Conservation (phyloP, 768 basidiomycete genomes). For the Coprinellus micaceus region DNA sequence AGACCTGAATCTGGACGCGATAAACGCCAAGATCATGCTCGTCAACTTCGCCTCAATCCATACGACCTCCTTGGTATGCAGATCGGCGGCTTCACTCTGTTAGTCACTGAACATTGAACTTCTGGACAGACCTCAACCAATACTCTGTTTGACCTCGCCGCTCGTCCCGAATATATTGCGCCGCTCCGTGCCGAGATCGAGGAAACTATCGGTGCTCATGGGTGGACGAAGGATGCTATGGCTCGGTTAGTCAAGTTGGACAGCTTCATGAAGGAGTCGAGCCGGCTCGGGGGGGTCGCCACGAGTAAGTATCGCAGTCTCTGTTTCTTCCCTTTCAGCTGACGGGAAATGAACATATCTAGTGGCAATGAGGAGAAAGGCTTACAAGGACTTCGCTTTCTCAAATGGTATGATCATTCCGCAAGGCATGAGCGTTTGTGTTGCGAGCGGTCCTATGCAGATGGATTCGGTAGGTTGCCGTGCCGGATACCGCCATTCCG, state of each 20-base stretch:
- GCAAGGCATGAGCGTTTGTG: constrained; percentile 26
- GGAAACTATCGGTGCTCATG: constrained; percentile 25
- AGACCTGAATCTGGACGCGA: constrained; percentile 26
- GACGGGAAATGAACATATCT: neutral
- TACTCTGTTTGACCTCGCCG: constrained; percentile 33
- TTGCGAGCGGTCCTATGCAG: constrained; percentile 24
- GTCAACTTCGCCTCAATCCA: constrained; percentile 40
- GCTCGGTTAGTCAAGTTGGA: constrained; percentile 40
- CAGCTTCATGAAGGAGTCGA: constrained; percentile 43
- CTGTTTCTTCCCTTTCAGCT: neutral
- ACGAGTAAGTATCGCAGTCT: neutral
- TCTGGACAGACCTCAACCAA: constrained; percentile 30
- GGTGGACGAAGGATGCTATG: constrained; percentile 33
- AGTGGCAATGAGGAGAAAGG: constrained; percentile 21
- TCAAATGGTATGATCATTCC: constrained; percentile 39
- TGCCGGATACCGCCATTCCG: too few species aligned
- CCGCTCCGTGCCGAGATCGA: constrained; percentile 43
- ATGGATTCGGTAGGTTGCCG: constrained; percentile 11
- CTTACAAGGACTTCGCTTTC: constrained; percentile 34
- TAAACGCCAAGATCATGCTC: constrained; percentile 23
- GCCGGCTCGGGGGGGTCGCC: constrained; percentile 9
- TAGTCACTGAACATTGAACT: neutral
- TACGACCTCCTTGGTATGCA: constrained; percentile 33
- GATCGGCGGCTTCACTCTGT: neutral
- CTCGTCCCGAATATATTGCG: constrained; percentile 27